These are phyloP conservation scores for Fraxinus quadrangulata DNA, from an alignment of 257 asterid species.

Conservation along the genomic window DNA sequence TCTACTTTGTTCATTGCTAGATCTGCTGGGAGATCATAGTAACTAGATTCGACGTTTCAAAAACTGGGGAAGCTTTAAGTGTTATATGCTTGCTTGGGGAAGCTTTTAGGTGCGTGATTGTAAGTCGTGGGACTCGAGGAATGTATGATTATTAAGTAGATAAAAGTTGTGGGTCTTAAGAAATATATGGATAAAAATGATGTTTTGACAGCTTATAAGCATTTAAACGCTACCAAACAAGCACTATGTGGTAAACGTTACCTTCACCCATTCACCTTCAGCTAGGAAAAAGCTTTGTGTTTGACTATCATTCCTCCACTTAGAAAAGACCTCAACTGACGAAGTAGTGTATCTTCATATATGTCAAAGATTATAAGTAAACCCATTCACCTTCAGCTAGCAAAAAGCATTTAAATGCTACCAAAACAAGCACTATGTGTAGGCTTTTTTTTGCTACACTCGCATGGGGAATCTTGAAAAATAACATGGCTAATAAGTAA, in stretches of 20 bases:
- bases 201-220: too few species aligned
- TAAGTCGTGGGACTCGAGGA: too few species aligned
- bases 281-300: background rate
- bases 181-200: too few species aligned
- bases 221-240: too few species aligned
- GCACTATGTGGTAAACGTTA: background rate
- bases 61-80: background rate
- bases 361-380: background rate
- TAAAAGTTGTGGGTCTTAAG: too few species aligned
- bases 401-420: too few species aligned
- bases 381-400: too few species aligned
- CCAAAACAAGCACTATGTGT: background rate
- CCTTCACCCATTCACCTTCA: background rate
- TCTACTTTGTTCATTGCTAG: background rate
- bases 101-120: too few species aligned
- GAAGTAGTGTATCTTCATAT: background rate
- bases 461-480: background rate
- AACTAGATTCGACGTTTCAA: background rate
- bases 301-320: background rate
- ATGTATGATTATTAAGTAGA: too few species aligned
- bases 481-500: background rate
- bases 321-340: background rate
- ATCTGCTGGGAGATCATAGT: background rate
- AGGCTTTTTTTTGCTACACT: background rate
- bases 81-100: background rate